Base-by-base conservation (phyloP, 140 eudicot genomes). In the Artemisia princeps region DNA sequence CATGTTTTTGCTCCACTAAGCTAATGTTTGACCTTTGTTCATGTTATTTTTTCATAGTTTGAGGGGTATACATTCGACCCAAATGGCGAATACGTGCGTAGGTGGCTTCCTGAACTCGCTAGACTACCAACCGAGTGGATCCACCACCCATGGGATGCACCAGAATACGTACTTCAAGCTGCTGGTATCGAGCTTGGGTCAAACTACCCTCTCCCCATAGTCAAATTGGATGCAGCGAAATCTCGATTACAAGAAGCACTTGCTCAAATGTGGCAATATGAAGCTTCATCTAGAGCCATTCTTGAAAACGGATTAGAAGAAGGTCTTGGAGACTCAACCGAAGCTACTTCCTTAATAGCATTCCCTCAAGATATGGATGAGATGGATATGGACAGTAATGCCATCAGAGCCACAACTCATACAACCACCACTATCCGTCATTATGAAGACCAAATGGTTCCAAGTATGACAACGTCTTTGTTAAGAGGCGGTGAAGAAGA, bases 71-170 rank as follows among this genome's bases (percentile, higher is more conserved):
- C 86, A 50, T 94, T 79, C 62, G 99, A 94, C 72, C 99, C 99
- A 0, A 84, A 94, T 49, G 99, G 99, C 10, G 99, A 94, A 72
- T 94, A 88, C 56, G 99, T 88, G 55, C 73, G 99, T 52, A 69
- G 95, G 71, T 94, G 99, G 99, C 90, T 94, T 52, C 99, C 99
- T 24, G 99, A 94, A 49, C 99, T 94, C 8, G 75, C 90, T 50
- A 82, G 99, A 68, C 78, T 94, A 54, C 96, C 99, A 23, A 94
- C 99, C 0, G 96, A 88, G 70, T 94, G 99, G 99, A 94, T 94
- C 19, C 99, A 94, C 77, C 99, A 94, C 67, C 99, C 99, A n/a
- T 94, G 96, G 96, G 71, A 94, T 72, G 96, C 96, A 16, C 96
- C 99, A 4, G 90, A 84, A 79, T 73, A 81, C 52, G 96, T 94